These are phyloP conservation scores for Agrocybe pediades DNA, from an alignment of 768 basidiomycete species.

Conservation along the genomic window DNA sequence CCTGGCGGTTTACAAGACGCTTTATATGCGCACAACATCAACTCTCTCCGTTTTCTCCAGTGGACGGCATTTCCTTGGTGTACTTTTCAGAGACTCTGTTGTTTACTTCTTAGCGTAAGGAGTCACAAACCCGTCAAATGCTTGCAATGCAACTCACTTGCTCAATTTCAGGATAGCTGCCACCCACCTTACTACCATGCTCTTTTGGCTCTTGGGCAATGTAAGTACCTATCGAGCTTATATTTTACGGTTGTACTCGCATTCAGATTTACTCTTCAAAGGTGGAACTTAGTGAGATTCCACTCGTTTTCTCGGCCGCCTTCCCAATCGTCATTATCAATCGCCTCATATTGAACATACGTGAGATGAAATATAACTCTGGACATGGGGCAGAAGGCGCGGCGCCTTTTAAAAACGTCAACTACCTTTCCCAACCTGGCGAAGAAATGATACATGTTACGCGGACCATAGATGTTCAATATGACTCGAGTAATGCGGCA, in stretches of 20 bases:
- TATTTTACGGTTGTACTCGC: neutral
- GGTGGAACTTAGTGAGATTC: neutral
- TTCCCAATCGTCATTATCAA: neutral
- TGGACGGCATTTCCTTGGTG: neutral
- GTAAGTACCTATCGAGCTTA: neutral
- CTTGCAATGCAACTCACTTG: neutral
- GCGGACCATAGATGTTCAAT: too few relatives aligned
- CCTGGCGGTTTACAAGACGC: neutral
- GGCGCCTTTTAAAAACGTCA: neutral
- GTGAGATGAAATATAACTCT: neutral
- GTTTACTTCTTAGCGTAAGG: slow-evolving; percentile 5
- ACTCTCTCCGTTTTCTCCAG: neutral
- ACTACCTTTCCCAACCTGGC: too few relatives aligned
- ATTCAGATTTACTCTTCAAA: neutral
- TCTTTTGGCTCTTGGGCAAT: neutral
- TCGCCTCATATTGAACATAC: slow-evolving; percentile 2
- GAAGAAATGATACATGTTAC: too few relatives aligned
- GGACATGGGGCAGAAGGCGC: neutral
- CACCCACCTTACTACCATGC: neutral
- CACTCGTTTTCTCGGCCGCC: neutral
- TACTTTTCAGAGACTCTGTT: slow-evolving; percentile 3
- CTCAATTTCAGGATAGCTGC: neutral
- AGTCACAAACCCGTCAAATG: neutral
- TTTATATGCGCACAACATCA: neutral
- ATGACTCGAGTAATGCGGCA: too few relatives aligned